Percentiles rank a stretch among this genome's conserved stretches.
Conservation (phyloP, 2,329 filamentous ascomycete species). For the Fusarium nematophilum region DNA sequence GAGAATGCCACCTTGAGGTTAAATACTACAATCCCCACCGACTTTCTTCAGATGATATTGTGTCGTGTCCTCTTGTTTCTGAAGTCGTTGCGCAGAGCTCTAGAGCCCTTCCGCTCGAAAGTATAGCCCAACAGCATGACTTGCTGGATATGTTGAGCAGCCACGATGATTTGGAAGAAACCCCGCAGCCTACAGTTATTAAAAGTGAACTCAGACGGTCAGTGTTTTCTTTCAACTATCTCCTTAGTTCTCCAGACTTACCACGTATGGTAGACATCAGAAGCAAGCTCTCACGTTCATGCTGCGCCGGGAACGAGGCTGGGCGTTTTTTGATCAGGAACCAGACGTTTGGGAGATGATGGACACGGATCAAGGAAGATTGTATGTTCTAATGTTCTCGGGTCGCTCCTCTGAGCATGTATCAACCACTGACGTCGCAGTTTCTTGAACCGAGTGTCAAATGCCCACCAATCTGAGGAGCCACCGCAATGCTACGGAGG, state of each 20-base stretch:
- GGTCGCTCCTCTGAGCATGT: not conserved
- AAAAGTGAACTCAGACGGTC: slow-evolving; percentile 41
- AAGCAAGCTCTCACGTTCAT: slow-evolving; percentile 58
- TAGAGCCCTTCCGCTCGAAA: slow-evolving; percentile 1
- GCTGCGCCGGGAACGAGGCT: slow-evolving; percentile 51
- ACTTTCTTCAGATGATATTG: slow-evolving; percentile 34
- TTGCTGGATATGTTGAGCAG: slow-evolving; percentile 41
- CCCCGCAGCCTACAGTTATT: slow-evolving; percentile 43
- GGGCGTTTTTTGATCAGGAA: slow-evolving; percentile 42
- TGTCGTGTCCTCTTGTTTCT: not conserved
- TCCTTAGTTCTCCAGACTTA: not conserved
- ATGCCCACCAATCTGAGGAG: slow-evolving; percentile 40
- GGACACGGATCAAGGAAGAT: slow-evolving; percentile 29
- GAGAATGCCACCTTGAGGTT: slow-evolving; percentile 39
- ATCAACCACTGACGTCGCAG: slow-evolving; percentile 21
- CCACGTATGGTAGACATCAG: slow-evolving; percentile 50
- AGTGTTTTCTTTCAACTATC: not conserved
- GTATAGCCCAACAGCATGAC: slow-evolving; percentile 24
- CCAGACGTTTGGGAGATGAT: slow-evolving; percentile 51
- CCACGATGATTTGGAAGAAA: slow-evolving; percentile 43
- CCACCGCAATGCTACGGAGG: slow-evolving; percentile 55
- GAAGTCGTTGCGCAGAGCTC: not conserved
- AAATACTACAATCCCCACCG: slow-evolving; percentile 52
- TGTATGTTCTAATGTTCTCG: slow-evolving; percentile 36
- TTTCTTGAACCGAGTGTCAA: slow-evolving; percentile 51